These are phyloP conservation scores for Terana coerulea DNA, from an alignment of 768 basidiomycete genomes.

Conservation along the genomic window DNA sequence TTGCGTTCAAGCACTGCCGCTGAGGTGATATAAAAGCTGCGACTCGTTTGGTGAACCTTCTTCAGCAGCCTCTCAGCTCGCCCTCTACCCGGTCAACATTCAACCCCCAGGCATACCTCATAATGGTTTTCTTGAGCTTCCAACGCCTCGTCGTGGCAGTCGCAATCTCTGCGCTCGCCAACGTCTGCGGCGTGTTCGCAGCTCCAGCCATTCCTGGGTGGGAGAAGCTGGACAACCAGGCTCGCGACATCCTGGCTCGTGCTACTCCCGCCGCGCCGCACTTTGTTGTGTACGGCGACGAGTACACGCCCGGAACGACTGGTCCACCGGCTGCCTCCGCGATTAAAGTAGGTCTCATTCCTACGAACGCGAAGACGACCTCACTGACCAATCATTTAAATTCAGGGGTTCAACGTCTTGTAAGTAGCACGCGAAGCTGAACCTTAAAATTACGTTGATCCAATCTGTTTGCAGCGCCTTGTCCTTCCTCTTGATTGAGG, in stretches of 20 bases:
- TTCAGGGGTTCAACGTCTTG: conserved; percentile 59
- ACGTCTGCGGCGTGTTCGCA: background rate
- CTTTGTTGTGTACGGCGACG: conserved; percentile 42
- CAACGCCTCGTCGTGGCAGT: background rate
- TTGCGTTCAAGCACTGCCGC: too few relatives aligned
- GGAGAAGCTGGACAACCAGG: conserved; percentile 13
- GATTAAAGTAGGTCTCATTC: conserved; percentile 34
- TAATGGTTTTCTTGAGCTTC: background rate
- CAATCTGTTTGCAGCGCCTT: conserved; percentile 31
- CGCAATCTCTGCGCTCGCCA: conserved; percentile 2
- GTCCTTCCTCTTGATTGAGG: conserved; percentile 53
- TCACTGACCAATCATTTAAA: background rate
- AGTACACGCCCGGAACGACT: conserved; percentile 38
- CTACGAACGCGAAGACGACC: too few relatives aligned
- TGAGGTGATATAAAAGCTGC: conserved; percentile 2
- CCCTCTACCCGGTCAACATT: background rate
- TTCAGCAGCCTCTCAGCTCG: background rate
- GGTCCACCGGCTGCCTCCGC: conserved; percentile 46
- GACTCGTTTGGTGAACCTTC: background rate
- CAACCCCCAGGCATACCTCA: background rate
- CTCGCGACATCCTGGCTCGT: conserved; percentile 17
- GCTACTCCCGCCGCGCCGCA: conserved; percentile 44
- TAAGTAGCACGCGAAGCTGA: conserved; percentile 23
- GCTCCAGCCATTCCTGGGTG: conserved; percentile 1
- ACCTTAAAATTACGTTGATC: background rate